A percentile compares a stretch with the other conserved stretches of the same genome.
These are phyloP conservation scores for Punica granatum DNA, from an alignment of 345 rosid genomes.

Conservation along the genomic window DNA sequence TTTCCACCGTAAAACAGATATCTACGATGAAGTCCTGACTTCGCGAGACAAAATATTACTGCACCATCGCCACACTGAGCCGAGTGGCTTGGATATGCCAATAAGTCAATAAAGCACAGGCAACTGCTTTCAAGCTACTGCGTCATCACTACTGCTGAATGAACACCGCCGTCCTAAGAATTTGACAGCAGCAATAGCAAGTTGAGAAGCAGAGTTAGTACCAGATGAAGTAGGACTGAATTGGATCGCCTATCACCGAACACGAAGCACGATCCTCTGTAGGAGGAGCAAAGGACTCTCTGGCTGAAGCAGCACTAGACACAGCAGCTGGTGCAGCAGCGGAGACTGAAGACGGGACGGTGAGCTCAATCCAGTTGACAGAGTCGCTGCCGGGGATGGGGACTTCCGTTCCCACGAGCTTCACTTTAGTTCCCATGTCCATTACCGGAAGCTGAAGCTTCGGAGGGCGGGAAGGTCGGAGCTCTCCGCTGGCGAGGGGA, in stretches of 20 bases:
- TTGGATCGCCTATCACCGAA: constrained; percentile 32
- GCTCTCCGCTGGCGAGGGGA: not conserved
- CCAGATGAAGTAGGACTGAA: constrained; percentile 45
- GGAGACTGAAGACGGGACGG: constrained; percentile 32
- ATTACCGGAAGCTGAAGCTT: not conserved
- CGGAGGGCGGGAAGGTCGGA: not conserved
- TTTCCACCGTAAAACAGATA: not conserved
- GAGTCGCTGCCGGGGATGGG: constrained; percentile 59
- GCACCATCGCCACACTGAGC: too few relatives aligned
- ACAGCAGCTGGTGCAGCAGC: not conserved
- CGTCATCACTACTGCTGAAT: not conserved
- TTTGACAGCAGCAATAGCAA: not conserved
- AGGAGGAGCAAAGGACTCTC: constrained; percentile 24
- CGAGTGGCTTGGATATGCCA: not conserved
- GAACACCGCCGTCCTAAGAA: too few relatives aligned
- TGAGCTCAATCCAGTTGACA: constrained; percentile 56
- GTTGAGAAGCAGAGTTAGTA: constrained; percentile 7
- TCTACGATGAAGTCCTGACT: too few relatives aligned
- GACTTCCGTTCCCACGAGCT: constrained; percentile 58
- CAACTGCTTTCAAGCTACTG: not conserved
- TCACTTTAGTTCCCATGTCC: constrained; percentile 5
- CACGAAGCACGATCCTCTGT: constrained; percentile 52
- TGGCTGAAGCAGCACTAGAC: not conserved
- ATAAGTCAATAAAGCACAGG: not conserved
- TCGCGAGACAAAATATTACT: too few relatives aligned